Conservation (phyloP, 495 filamentous ascomycete genomes). For the Rostrohypoxylon terebratum region DNA sequence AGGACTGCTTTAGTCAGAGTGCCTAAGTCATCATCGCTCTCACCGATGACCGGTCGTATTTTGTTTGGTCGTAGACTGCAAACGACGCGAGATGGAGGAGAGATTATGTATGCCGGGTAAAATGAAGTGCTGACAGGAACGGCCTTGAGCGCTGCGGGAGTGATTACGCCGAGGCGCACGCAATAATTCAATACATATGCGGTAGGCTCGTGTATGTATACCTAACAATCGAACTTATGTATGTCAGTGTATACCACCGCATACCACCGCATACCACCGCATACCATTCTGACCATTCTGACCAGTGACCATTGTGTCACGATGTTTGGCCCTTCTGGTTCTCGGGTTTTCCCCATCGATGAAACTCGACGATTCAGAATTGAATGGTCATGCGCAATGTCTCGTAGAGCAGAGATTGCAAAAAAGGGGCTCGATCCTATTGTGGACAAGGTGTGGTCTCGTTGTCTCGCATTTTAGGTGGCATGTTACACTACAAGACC, state of each 20-base stretch:
- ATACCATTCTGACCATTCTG: constrained; percentile 12
- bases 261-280: constrained; percentile 5
- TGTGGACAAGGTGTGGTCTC: constrained; percentile 34
- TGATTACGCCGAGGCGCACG: constrained; percentile 40
- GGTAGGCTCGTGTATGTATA: constrained; percentile 22
- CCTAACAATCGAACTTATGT: constrained; percentile 5
- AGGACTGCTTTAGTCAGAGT: not conserved
- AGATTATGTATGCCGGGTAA: constrained; percentile 43
- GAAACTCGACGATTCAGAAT: constrained; percentile 38
- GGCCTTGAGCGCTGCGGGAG: constrained; percentile 16
- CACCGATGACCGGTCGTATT: not conserved
- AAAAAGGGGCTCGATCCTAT: constrained; percentile 37
- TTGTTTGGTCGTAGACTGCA: not conserved
- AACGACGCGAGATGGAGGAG: constrained; percentile 17
- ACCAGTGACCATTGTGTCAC: constrained; percentile 24
- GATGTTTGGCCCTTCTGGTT: constrained; percentile 28
- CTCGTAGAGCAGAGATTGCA: constrained; percentile 26
- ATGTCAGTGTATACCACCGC: constrained; percentile 3
- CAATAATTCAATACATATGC: constrained; percentile 32
- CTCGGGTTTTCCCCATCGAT: constrained; percentile 28
- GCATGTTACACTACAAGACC: constrained; percentile 47
- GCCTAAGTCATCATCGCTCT: constrained; percentile 8
- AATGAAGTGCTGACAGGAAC: constrained; percentile 41
- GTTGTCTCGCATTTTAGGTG: constrained; percentile 38
- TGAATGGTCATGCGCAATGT: constrained; percentile 43